Evolutionary conservation across 805 yeast genomes (phyloP).

Genomic region (Kuraishia capsulata): DNA sequence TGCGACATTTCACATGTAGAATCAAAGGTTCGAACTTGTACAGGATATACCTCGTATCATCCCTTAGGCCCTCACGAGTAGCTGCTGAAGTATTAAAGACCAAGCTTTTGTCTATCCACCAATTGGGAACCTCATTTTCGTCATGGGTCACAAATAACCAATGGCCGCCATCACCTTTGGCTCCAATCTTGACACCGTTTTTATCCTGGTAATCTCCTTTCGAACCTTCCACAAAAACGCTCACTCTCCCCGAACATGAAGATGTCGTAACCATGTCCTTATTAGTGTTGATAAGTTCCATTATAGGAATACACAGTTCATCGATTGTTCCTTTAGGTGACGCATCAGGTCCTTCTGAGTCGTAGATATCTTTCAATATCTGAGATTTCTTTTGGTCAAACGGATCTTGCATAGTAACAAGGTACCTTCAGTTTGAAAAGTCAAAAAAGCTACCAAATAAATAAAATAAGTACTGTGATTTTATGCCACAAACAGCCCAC

Average conservation of each 20-base stretch:
- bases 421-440: background rate
- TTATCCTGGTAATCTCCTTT: no score
- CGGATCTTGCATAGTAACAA: slow-evolving; percentile 32
- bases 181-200: slow-evolving; percentile 44
- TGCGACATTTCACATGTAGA: slow-evolving; percentile 73
- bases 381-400: slow-evolving; percentile 59
- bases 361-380: slow-evolving; percentile 43
- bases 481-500: background rate
- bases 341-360: slow-evolving; percentile 44
- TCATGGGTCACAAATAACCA: slow-evolving; percentile 82
- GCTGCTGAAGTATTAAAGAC: slow-evolving; percentile 10
- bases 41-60: slow-evolving; percentile 44
- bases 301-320: slow-evolving; percentile 61
- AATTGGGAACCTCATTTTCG: slow-evolving; percentile 31
- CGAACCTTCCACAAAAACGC: slow-evolving; percentile 70
- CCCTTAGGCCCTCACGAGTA: no score
- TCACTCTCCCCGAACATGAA: slow-evolving; percentile 80
- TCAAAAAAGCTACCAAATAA: background rate
- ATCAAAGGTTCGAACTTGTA: slow-evolving; percentile 83
- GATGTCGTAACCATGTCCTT: slow-evolving; percentile 75
- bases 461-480: background rate
- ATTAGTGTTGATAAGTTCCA: slow-evolving; percentile 54
- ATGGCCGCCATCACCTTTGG: slow-evolving; percentile 77
- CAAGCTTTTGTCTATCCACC: slow-evolving; percentile 30
- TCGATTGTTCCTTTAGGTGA: slow-evolving; percentile 90